Evolutionary conservation across 2,329 filamentous ascomycete species (phyloP), one percentile per base, ranked within the genome.

Genomic region (Aureobasidium sp.): DNA sequence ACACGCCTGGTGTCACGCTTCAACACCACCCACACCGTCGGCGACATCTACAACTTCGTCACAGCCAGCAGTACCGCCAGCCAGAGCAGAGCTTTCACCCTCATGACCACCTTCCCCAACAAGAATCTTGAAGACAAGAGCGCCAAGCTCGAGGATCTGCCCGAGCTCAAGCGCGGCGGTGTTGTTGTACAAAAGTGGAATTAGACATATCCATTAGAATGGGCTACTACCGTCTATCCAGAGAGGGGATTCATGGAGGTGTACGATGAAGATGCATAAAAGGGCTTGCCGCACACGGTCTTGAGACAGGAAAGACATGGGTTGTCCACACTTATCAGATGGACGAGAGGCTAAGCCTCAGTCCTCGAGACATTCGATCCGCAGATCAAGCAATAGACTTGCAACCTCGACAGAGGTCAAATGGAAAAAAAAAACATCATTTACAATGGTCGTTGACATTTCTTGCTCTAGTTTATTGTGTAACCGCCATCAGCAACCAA

Each of bases 71-170:
- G 83, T 30, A 72, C 85, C 0, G 80, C 80, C 7, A 81, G 83
- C 54, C 76, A 77, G 34, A 70, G 74, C 42, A 81, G 89, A n/a
- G 68, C 80, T 4, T 94, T 88, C 80, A 87, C 90, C 3, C 77
- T 95, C 47, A 88, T 87, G 65, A 94, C 90, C 0, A 93, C 89
- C 0, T 94, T 94, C 74, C 90, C 90, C 5, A 90, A 85, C 69
- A 91, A 90, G 75, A 88, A 93, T 59, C 83, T 93, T 65, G 86
- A 81, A 2, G 88, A 94, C 69, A 86, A 86, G 73, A 68, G 71
- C 50, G 73, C 71, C 65, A 76, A 70, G 61, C 68, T 78, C 64
- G 79, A 75, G 45, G 80, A 80, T 58, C 73, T 81, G 70, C 64
- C 71, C 3, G 78, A 80, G 63, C 78, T 80, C 68, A 79, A 79